Evolutionary conservation across 768 basidiomycete genomes (phyloP).

Genomic region (Tephrocybe sp.): DNA sequence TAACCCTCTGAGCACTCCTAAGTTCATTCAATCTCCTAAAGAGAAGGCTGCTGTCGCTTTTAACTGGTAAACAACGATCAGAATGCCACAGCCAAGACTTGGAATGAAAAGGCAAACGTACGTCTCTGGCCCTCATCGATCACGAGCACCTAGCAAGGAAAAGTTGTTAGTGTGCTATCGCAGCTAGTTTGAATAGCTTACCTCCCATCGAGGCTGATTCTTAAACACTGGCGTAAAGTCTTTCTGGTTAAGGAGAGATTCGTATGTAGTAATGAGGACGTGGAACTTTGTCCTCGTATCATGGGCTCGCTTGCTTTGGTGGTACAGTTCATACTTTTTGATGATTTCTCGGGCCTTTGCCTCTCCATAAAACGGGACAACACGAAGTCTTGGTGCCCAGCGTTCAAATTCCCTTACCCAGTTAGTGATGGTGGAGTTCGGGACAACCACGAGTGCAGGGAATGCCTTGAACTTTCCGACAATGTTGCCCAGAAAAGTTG

Average conservation of each 20-base stretch:
- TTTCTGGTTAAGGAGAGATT: constrained; percentile 65
- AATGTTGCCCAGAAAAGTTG: constrained; percentile 74
- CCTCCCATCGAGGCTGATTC: constrained; percentile 86
- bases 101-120: constrained; percentile 35
- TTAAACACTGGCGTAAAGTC: constrained; percentile 80
- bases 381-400: constrained; percentile 72
- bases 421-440: constrained; percentile 93
- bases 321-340: constrained; percentile 77
- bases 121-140: constrained; percentile 92
- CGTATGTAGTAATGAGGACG: constrained; percentile 92
- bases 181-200: constrained; percentile 18
- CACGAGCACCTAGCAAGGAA: constrained; percentile 53
- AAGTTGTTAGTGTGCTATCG: background rate
- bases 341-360: constrained; percentile 77
- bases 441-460: constrained; percentile 89
- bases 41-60: constrained; percentile 74
- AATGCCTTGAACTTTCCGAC: constrained; percentile 53
- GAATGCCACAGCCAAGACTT: constrained; percentile 10
- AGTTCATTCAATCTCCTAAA: constrained; percentile 84
- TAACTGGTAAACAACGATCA: constrained; percentile 49
- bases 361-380: constrained; percentile 87
- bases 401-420: constrained; percentile 95
- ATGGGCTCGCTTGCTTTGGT: constrained; percentile 38
- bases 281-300: constrained; percentile 70
- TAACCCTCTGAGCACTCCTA: constrained; percentile 73